phyloP scores from a whole-genome alignment of 352 stramenopile species.

The Phytophthora cryptogea region DNA sequence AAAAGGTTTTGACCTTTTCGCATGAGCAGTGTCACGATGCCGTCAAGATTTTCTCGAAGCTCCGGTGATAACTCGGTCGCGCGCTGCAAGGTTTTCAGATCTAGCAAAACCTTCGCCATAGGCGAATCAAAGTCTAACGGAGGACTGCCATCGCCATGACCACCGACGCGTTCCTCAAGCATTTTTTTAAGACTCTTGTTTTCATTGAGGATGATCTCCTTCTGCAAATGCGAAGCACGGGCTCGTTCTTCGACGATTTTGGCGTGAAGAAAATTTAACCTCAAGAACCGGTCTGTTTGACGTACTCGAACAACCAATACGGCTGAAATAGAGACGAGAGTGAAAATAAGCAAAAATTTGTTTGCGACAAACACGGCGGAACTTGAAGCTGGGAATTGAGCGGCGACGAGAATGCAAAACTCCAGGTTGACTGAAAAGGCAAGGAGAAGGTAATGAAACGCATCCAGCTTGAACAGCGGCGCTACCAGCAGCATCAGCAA shows the following conservation, averaged over 20 bases:
- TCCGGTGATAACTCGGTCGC: constrained; percentile 63
- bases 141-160: constrained; percentile 27
- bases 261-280: constrained; percentile 76
- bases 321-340: constrained; percentile 51
- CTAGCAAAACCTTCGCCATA: constrained; percentile 78
- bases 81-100: constrained; percentile 76
- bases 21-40: constrained; percentile 75
- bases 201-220: constrained; percentile 85
- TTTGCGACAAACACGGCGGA: constrained; percentile 66
- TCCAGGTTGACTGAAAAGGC: constrained; percentile 67
- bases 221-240: constrained; percentile 66
- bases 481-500: constrained; percentile 63
- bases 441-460: constrained; percentile 72
- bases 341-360: constrained; percentile 78
- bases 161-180: constrained; percentile 59
- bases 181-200: constrained; percentile 87
- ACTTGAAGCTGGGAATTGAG: constrained; percentile 63
- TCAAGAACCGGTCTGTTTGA: constrained; percentile 75
- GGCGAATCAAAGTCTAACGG: constrained; percentile 80
- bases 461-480: constrained; percentile 76
- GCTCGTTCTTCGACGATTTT: constrained; percentile 74
- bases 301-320: constrained; percentile 70
- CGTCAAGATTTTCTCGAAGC: constrained; percentile 71
- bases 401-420: constrained; percentile 65
- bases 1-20: constrained; percentile 85